Evolutionary conservation across 192 early-diverging fungal genomes (phyloP), one percentile per base, ranked within the genome.

Genomic region (Backusella parvicylindrica): DNA sequence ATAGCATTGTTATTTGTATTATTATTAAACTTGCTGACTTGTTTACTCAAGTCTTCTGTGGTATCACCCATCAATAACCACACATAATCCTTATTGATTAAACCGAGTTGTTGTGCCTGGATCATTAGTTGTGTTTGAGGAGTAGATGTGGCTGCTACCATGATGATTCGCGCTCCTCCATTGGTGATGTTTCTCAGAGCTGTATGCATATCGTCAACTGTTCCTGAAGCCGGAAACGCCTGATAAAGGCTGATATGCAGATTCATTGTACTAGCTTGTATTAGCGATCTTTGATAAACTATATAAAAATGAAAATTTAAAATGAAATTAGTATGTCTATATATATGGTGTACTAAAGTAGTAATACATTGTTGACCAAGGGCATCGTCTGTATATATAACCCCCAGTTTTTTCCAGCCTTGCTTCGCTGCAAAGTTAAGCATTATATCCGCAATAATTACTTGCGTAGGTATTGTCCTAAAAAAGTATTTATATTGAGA

Each of bases 401-500:
- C 80, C 2, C 80, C 82, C 2, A 86, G 56, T 6, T 77, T 81
- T 28, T 70, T 80, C 85, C 85, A 86, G 16, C 83, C 83, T 28
- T 83, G 81, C 33, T 78, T 78, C 3, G 80, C 82, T 11, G 83
- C 83, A 83, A 84, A 86, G 26, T 77, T 70, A 28, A 86, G 70
- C 76, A 86, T 84, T 26, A 81, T 82, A 47, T 79, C 77, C 40
- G 78, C 80, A 65, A 82, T 82, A 66, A 86, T 83, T 30, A 84
- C 38, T 47, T 86, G 81, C 6, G 85, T 86, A 13, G 85, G 85
- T 16, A 86, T 84, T 0, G 85, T 86, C 63, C 85, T 79, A 72
- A 81, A 84, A 71, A 86, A 86, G 66, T 84, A 80, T 21, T 79
- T 74, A 50, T 83, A 86, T 23, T 86, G 82, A 0, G 80, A 74